Evolutionary conservation across 768 basidiomycete species (phyloP).

Genomic region (Leccinum disarticulatum): DNA sequence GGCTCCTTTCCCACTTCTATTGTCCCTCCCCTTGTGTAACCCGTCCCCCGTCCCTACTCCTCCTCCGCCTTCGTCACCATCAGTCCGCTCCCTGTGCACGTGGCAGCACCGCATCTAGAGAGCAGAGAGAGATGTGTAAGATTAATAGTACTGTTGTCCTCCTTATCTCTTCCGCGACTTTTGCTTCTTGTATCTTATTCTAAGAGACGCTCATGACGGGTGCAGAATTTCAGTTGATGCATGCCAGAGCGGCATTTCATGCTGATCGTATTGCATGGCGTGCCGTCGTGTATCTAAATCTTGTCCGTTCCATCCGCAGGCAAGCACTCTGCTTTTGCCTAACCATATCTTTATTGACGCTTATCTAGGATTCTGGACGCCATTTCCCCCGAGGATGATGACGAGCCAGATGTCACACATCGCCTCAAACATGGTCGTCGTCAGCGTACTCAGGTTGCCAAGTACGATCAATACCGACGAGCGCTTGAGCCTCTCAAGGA

Average conservation of each 20-base stretch:
- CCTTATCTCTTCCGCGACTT: conserved; percentile 1
- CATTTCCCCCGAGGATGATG: conserved; percentile 63
- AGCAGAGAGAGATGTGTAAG: conserved; percentile 4
- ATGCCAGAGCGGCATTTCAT: conserved; percentile 73
- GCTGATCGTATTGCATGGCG: conserved; percentile 85
- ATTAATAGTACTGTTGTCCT: conserved; percentile 2
- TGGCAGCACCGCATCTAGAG: background rate
- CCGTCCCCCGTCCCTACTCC: background rate
- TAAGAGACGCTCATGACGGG: conserved; percentile 19
- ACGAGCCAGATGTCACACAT: conserved; percentile 52
- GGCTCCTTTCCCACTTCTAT: conserved; percentile 8
- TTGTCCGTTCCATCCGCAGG: conserved; percentile 80
- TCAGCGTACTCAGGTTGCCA: conserved; percentile 48
- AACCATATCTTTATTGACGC: conserved; percentile 3
- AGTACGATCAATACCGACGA: conserved; percentile 60
- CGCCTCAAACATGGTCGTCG: conserved; percentile 44
- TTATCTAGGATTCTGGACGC: conserved; percentile 66
- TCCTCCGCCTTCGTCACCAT: background rate
- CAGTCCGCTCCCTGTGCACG: background rate
- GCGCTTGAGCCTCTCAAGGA: conserved; percentile 67
- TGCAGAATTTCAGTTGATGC: conserved; percentile 81
- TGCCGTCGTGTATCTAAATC: conserved; percentile 84
- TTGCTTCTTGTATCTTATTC: conserved; percentile 2
- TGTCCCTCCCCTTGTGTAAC: background rate
- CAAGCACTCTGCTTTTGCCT: conserved; percentile 31